These are phyloP conservation scores for Schizonepeta tenuifolia DNA, from an alignment of 257 asterid species.

Conservation along the genomic window DNA sequence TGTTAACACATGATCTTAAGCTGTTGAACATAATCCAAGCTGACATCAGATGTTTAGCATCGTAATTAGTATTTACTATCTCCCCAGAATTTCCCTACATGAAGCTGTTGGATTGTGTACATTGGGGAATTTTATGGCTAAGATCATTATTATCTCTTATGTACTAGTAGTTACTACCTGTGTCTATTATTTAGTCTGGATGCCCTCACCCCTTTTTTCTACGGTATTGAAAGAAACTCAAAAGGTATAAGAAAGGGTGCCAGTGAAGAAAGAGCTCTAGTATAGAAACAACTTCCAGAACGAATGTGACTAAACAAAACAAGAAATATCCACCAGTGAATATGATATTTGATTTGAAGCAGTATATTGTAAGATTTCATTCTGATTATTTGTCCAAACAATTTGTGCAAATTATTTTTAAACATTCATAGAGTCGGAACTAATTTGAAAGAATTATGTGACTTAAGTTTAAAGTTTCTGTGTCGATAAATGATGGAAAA, in stretches of 20 bases:
- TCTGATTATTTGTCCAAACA: constrained; percentile 12
- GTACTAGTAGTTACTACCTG: neutral
- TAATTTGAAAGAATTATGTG: constrained; percentile 10
- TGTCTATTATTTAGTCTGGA: neutral
- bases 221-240: neutral
- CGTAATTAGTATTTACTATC: neutral
- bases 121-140: neutral
- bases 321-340: neutral
- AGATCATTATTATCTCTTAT: neutral
- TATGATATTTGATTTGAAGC: constrained; percentile 1
- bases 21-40: too few relatives aligned
- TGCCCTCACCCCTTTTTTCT: neutral
- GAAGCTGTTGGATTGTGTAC: neutral
- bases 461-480: neutral
- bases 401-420: neutral
- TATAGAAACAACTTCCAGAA: neutral
- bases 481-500: constrained; percentile 15
- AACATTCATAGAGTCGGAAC: neutral
- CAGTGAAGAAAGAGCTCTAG: neutral
- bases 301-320: neutral
- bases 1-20: too few relatives aligned
- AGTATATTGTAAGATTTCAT: neutral
- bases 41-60: neutral
- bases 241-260: neutral
- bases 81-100: too few relatives aligned